Evolutionary conservation across 1,139 yeast species (phyloP).

Genomic region (Kluyveromyces marxianus): DNA sequence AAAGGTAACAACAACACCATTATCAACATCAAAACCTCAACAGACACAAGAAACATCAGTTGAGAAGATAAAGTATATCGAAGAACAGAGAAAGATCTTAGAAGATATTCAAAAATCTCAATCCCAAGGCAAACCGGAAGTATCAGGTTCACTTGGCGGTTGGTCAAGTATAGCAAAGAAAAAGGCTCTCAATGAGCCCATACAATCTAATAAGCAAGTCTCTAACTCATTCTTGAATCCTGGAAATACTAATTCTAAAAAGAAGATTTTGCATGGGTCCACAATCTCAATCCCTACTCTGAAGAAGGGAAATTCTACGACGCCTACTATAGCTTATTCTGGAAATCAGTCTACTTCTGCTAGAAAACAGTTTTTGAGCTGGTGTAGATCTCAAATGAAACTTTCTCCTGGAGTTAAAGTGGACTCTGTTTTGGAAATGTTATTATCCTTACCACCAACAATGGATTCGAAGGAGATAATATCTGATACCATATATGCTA

Average conservation of each 20-base stretch:
- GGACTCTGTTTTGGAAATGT: conserved; percentile 72
- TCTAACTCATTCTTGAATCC: neutral
- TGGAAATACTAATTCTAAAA: conserved; percentile 9
- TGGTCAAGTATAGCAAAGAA: conserved; percentile 27
- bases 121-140: neutral
- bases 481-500: conserved; percentile 85
- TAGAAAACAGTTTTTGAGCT: conserved; percentile 64
- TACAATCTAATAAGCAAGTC: neutral
- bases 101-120: conserved; percentile 22
- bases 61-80: conserved; percentile 19
- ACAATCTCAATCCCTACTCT: conserved; percentile 17
- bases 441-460: conserved; percentile 69
- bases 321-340: conserved; percentile 30
- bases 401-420: conserved; percentile 67
- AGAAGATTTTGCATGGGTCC: conserved; percentile 3
- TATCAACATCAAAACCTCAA: conserved; percentile 13
- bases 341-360: conserved; percentile 32
- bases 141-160: conserved; percentile 9
- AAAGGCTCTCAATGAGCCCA: conserved; percentile 1
- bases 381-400: conserved; percentile 77
- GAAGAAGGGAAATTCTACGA: conserved; percentile 28
- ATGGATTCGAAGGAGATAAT: conserved; percentile 75
- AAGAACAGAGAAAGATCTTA: conserved; percentile 25
- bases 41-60: conserved; percentile 15
- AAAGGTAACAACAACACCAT: neutral